These are phyloP conservation scores for Filosporella fistucella DNA, from an alignment of 495 filamentous ascomycete genomes.

Conservation along the genomic window DNA sequence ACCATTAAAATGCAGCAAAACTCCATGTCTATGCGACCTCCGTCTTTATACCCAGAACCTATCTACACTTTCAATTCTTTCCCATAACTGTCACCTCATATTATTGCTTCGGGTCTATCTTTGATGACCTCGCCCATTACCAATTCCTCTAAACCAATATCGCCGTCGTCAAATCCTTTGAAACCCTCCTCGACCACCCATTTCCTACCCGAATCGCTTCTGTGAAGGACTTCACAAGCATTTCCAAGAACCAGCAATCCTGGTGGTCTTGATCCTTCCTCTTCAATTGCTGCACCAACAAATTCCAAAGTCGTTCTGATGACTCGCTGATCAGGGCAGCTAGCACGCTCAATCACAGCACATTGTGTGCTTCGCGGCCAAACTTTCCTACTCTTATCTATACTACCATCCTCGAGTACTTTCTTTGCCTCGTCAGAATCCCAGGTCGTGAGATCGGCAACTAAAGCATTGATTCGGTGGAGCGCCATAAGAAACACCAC, in stretches of 20 bases:
- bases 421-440: slow-evolving; percentile 29
- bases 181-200: slow-evolving; percentile 95
- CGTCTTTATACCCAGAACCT: no score
- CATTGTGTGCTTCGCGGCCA: slow-evolving; percentile 67
- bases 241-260: slow-evolving; percentile 85
- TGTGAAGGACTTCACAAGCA: slow-evolving; percentile 73
- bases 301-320: slow-evolving; percentile 79
- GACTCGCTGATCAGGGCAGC: slow-evolving; percentile 89
- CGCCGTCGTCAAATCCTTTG: slow-evolving; percentile 49
- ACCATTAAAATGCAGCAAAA: no score
- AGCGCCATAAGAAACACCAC: slow-evolving; percentile 96
- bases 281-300: slow-evolving; percentile 79
- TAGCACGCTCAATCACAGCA: slow-evolving; percentile 90
- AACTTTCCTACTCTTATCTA: slow-evolving; percentile 26
- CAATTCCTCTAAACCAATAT: slow-evolving; percentile 27
- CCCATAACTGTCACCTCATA: slow-evolving; percentile 13
- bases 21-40: no score
- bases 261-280: slow-evolving; percentile 83
- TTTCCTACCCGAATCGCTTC: slow-evolving; percentile 43
- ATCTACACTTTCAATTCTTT: slow-evolving; percentile 13
- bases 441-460: slow-evolving; percentile 55
- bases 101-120: slow-evolving; percentile 6
- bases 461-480: slow-evolving; percentile 71
- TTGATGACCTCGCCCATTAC: slow-evolving; percentile 14
- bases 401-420: slow-evolving; percentile 32